Conservation (phyloP, 164 flowering plant genomes). For the Aristolochia contorta region DNA sequence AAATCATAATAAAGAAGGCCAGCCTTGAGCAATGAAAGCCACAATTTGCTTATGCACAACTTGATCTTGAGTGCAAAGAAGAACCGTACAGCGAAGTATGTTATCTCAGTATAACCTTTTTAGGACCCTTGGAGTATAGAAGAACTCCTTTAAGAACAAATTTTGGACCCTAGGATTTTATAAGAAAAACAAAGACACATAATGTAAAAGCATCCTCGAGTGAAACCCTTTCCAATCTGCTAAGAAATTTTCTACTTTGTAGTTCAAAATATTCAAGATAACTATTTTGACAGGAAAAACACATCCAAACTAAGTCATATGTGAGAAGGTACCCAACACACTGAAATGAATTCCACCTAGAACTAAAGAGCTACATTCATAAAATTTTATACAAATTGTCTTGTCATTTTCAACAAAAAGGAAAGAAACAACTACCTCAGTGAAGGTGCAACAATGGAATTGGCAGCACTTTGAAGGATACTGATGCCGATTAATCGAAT, state of each 20-base stretch:
- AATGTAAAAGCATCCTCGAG: no score
- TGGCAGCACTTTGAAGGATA: conserved; percentile 94
- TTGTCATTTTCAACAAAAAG: not conserved
- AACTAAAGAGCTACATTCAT: not conserved
- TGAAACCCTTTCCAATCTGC: no score
- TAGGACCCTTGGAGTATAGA: no score
- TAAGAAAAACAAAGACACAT: no score
- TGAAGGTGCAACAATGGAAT: conserved; percentile 89
- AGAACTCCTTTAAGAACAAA: no score
- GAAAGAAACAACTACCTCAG: conserved; percentile 42
- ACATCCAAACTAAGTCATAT: no score
- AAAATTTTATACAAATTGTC: not conserved
- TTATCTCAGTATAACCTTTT: not conserved
- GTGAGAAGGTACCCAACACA: no score
- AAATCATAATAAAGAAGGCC: not conserved
- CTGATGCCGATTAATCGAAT: conserved; percentile 73
- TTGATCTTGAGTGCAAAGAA: not conserved
- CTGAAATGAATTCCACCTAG: not conserved
- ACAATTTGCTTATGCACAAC: not conserved
- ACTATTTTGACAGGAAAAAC: no score
- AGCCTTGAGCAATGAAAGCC: not conserved
- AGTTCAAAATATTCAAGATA: no score
- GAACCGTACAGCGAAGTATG: not conserved
- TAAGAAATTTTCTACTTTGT: no score
- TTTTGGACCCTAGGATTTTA: no score